Evolutionary conservation across 805 yeast genomes (phyloP), one percentile per base, ranked within the genome.

Genomic region (Kodamaea nitidulidarum): DNA sequence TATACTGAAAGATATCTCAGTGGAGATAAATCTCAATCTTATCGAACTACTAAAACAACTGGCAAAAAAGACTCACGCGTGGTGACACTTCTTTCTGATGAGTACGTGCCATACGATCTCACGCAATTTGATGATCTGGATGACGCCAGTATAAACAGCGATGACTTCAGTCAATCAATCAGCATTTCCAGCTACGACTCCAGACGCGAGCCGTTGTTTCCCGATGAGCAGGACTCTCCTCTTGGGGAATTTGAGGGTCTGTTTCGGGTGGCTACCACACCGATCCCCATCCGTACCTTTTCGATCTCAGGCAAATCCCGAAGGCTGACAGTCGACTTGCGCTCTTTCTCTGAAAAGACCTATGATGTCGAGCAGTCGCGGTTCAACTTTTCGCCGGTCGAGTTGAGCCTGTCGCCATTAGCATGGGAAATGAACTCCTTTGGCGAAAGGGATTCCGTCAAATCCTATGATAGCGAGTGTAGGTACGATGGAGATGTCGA

Each of bases 31-130:
- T n/a, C n/a, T n/a, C n/a, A n/a, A n/a, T n/a, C n/a, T n/a, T n/a
- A n/a, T n/a, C n/a, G 22, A 14, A 14, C 32, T 9, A 12, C 17
- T 9, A 25, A 7, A n/a, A 16, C 15, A 7, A 27, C 6, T 25
- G 24, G 24, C 27, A 25, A 25, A n/a, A 25, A 25, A 20, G 7
- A 20, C 22, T 8, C 22, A 20, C 8, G n/a, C n/a, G 5, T 20
- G 22, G 22, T 25, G n/a, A 33, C 41, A 2, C 38, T 38, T 6
- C 26, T 39, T 16, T 33, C 38, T 15, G 42, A 39, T 31, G 35
- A 39, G 35, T 39, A 39, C 29, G 42, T 39, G 24, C 42, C 42
- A 11, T 39, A 34, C 20, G 42, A 39, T 25, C 29, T 39, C 31
- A 39, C 42, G 14, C 32, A 32, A 8, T 38, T 38, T 10, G 21